Base-by-base conservation (phyloP, 768 basidiomycete genomes). In the Rhizopogon roseolus region DNA sequence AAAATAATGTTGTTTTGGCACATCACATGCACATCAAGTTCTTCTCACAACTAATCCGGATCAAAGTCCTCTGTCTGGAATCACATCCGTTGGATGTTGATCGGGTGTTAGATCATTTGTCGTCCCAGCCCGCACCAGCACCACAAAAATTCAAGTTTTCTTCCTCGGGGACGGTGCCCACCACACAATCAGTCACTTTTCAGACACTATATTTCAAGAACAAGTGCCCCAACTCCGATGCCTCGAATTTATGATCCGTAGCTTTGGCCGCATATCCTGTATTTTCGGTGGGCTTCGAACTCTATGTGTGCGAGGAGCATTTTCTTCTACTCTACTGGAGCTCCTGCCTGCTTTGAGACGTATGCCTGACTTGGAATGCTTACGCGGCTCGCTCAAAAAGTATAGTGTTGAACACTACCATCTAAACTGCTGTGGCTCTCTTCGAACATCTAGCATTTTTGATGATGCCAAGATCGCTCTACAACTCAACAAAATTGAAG, bases 201-300 rank as follows among this genome's bases (percentile, higher is more conserved):
- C 67, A 0, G 57, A 58, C 3, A 37, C 52, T 6, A 60, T 73
- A 19, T 68, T 76, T 34, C 57, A 57, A 25, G 71, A 67, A 34
- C 58, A 67, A 10, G 65, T 66, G 3, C 70, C 72, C 14, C 61
- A 60, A 27, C 65, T 79, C 25, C 69, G 68, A 45, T 58, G 58
- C 22, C 55, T 79, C 14, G 69, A 74, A 51, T 59, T 80, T 0
- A 62, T 52, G 14, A 60, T 66, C 19, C 71, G 72, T 50, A 62
- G 63, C 40, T 59, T 76, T 46, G 57, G 65, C 5, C 72, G 74
- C 72, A 63, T 67, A 19, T 74, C 71, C 2, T 57, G 66, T 4
- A 55, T 74, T 10, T 61, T 78, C 28, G 50, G 53, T 38, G 64
- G 65, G 46, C 67, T 80, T 7, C 69, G 66, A 17, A 63, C 66